phyloP scores from a whole-genome alignment of 2,329 filamentous ascomycete genomes.

The Fusarium setosum region DNA sequence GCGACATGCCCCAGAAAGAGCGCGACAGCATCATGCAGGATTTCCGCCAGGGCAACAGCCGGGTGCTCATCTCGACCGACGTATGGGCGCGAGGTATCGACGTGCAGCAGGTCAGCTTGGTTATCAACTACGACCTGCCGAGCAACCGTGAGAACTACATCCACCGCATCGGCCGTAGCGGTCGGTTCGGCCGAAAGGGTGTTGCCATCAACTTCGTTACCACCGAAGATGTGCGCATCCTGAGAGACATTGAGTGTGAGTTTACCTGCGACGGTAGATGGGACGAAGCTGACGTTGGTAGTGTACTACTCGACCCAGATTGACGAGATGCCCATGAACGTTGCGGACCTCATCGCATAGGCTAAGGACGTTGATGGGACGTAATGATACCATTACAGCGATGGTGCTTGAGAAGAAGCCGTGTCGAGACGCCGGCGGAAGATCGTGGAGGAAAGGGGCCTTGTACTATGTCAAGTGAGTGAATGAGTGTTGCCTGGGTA shows the following conservation, averaged over 20 bases:
- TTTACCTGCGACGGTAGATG: slow-evolving; percentile 30
- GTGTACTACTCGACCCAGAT: slow-evolving; percentile 98
- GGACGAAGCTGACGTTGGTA: slow-evolving; percentile 54
- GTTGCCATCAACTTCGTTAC: slow-evolving; percentile 99
- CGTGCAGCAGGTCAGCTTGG: slow-evolving; percentile 96
- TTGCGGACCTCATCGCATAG: slow-evolving; percentile 70
- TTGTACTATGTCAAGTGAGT: slow-evolving; percentile 40
- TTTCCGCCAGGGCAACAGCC: slow-evolving; percentile 95
- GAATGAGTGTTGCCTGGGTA: too few species aligned
- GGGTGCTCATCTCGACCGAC: slow-evolving; percentile 96
- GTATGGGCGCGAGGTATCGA: slow-evolving; percentile 99
- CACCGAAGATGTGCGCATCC: slow-evolving; percentile 95
- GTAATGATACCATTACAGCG: neutral
- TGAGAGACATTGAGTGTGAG: slow-evolving; percentile 94
- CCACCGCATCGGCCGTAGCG: slow-evolving; percentile 95
- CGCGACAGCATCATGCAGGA: slow-evolving; percentile 99
- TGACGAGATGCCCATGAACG: slow-evolving; percentile 99
- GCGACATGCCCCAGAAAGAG: slow-evolving; percentile 98
- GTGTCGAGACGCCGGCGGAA: slow-evolving; percentile 31
- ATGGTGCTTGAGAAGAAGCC: slow-evolving; percentile 1
- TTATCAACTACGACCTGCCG: slow-evolving; percentile 99
- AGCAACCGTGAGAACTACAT: slow-evolving; percentile 99
- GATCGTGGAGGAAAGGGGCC: slow-evolving; percentile 47
- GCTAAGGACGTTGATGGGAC: neutral
- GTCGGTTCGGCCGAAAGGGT: slow-evolving; percentile 96